A percentile compares a stretch with the other conserved stretches of the same genome.
Conservation (phyloP, 2,329 filamentous ascomycete species). For the Neonectria punicea region DNA sequence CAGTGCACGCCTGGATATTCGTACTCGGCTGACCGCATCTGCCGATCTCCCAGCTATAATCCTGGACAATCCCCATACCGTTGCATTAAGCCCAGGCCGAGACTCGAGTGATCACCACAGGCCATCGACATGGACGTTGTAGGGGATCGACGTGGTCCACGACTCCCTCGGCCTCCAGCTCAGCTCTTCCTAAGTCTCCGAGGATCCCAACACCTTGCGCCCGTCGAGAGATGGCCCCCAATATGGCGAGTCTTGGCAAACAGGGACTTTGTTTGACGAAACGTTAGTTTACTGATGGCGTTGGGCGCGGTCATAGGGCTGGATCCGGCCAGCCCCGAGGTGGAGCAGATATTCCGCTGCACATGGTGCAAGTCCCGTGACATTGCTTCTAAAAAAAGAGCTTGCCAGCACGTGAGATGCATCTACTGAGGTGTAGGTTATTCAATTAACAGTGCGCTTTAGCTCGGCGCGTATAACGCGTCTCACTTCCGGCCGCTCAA, state of each 20-base stretch:
- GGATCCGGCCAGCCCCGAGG: not conserved
- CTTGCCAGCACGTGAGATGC: slow-evolving; percentile 1
- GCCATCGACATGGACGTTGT: not conserved
- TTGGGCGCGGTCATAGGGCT: slow-evolving; percentile 19
- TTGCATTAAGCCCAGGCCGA: not conserved
- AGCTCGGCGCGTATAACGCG: slow-evolving; percentile 42
- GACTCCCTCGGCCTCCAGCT: not conserved
- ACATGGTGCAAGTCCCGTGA: slow-evolving; percentile 20
- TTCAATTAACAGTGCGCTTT: slow-evolving; percentile 22
- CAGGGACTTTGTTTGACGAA: not conserved
- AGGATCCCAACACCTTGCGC: not conserved
- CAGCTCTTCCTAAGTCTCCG: too few species aligned
- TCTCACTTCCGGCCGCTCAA: slow-evolving; percentile 27
- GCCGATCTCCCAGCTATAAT: not conserved
- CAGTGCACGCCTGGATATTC: not conserved
- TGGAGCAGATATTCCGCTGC: slow-evolving; percentile 8
- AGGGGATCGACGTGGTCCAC: not conserved
- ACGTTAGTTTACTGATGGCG: not conserved
- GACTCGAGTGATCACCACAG: not conserved
- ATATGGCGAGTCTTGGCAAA: not conserved
- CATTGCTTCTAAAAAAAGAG: slow-evolving; percentile 10
- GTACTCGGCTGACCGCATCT: not conserved
- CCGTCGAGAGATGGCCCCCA: not conserved
- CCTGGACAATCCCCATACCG: not conserved
- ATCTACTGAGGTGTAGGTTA: slow-evolving; percentile 15